Evolutionary conservation across 2,329 filamentous ascomycete species (phyloP).

Genomic region (Pseudopithomyces chartarum): DNA sequence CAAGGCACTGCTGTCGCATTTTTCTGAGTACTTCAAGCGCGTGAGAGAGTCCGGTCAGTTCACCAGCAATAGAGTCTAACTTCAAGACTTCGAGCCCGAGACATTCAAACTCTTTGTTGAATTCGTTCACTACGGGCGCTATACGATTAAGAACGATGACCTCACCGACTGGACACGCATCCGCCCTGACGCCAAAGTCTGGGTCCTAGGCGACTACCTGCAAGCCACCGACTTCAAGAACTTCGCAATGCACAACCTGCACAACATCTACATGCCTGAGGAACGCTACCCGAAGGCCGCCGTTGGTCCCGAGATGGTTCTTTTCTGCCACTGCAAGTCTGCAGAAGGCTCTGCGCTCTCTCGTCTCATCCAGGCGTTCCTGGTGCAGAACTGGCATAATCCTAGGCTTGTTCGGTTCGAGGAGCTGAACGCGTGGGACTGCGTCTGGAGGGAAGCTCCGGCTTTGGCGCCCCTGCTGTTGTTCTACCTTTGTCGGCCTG

Average conservation of each 20-base stretch:
- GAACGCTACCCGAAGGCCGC: background rate
- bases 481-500: no score
- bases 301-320: background rate
- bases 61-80: background rate
- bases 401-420: background rate
- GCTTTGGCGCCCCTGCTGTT: background rate
- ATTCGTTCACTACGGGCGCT: constrained; percentile 9
- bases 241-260: background rate
- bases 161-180: background rate
- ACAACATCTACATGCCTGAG: background rate
- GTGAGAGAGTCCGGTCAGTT: background rate
- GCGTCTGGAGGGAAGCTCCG: background rate
- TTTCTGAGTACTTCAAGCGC: constrained; percentile 1
- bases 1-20: background rate
- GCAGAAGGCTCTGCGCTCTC: background rate
- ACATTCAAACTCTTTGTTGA: constrained; percentile 11
- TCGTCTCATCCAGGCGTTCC: background rate
- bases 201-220: constrained; percentile 16
- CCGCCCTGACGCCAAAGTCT: constrained; percentile 8
- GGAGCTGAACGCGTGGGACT: background rate
- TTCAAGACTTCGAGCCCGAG: constrained; percentile 4
- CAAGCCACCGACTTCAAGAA: constrained; percentile 10
- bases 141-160: constrained; percentile 4
- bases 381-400: background rate
- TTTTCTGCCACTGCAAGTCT: background rate